Evolutionary conservation across 2,329 filamentous ascomycete genomes (phyloP).

Genomic region (Alternaria tenuissima): DNA sequence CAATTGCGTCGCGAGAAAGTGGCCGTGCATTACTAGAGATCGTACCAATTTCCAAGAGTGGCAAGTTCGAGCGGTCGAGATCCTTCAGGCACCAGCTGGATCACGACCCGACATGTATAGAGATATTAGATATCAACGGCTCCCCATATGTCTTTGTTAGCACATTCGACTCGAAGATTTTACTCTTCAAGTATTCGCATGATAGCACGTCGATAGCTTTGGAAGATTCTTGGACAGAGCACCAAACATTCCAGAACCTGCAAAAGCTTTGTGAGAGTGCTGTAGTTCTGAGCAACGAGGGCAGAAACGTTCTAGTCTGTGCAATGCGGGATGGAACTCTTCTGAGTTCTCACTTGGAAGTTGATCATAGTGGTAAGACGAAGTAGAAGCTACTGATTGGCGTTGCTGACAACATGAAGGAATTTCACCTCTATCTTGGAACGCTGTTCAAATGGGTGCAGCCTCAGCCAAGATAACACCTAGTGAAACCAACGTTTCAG

Average conservation of each 20-base stretch:
- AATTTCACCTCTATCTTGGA: conserved; percentile 15
- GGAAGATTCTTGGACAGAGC: conserved; percentile 19
- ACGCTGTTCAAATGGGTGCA: conserved; percentile 33
- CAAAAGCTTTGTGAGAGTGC: conserved; percentile 44
- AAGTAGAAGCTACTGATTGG: neutral
- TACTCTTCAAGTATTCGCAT: conserved; percentile 27
- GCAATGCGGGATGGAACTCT: conserved; percentile 48
- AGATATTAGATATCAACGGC: conserved; percentile 36
- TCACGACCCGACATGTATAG: conserved; percentile 46
- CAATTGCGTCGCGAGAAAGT: conserved; percentile 28
- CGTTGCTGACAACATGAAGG: conserved; percentile 11
- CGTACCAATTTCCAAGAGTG: conserved; percentile 25
- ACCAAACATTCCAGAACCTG: conserved; percentile 1
- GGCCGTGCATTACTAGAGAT: conserved; percentile 34
- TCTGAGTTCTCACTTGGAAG: conserved; percentile 23
- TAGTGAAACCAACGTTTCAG: conserved; percentile 33
- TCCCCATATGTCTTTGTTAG: conserved; percentile 38
- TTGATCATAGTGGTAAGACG: conserved; percentile 15
- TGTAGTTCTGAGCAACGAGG: conserved; percentile 25
- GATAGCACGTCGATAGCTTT: conserved; percentile 15
- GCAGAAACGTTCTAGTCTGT: conserved; percentile 39
- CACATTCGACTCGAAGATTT: conserved; percentile 35
- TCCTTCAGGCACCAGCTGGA: conserved; percentile 25
- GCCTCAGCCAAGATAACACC: conserved; percentile 36
- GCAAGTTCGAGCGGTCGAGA: conserved; percentile 20